Evolutionary conservation across 2,329 filamentous ascomycete species (phyloP).

Genomic region (Epichloe typhina): DNA sequence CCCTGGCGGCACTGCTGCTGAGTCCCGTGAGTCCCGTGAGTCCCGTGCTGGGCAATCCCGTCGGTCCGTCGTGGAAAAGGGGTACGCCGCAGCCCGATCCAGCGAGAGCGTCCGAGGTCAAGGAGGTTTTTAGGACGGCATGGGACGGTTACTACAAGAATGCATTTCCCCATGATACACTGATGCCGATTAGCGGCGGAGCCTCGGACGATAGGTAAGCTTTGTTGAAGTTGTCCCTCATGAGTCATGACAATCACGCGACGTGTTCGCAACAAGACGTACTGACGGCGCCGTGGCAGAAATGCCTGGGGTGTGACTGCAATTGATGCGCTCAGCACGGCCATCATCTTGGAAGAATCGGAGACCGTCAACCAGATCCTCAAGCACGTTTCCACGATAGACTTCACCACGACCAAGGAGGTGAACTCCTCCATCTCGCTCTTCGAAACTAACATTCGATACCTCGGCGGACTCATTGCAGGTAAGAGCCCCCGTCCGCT

Average conservation of each 20-base stretch:
- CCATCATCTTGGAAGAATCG: conserved; percentile 59
- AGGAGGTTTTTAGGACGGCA: conserved; percentile 53
- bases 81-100: neutral
- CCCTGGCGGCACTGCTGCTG: neutral
- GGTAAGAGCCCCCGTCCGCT: conserved; percentile 25
- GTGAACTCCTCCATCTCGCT: conserved; percentile 47
- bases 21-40: neutral
- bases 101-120: conserved; percentile 27
- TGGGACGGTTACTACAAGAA: conserved; percentile 62
- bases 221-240: neutral
- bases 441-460: conserved; percentile 86
- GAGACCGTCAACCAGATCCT: conserved; percentile 61
- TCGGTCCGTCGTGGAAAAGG: neutral
- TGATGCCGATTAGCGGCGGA: conserved; percentile 52
- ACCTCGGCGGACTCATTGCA: conserved; percentile 67
- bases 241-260: neutral
- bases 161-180: conserved; percentile 65
- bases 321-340: conserved; percentile 68
- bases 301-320: conserved; percentile 79
- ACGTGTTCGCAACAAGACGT: no score
- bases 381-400: conserved; percentile 52
- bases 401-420: conserved; percentile 48
- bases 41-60: neutral
- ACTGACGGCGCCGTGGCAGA: conserved; percentile 25
- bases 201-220: conserved; percentile 56